Conservation (phyloP, 2,329 filamentous ascomycete genomes). For the Phyllosticta citribraziliensis region DNA sequence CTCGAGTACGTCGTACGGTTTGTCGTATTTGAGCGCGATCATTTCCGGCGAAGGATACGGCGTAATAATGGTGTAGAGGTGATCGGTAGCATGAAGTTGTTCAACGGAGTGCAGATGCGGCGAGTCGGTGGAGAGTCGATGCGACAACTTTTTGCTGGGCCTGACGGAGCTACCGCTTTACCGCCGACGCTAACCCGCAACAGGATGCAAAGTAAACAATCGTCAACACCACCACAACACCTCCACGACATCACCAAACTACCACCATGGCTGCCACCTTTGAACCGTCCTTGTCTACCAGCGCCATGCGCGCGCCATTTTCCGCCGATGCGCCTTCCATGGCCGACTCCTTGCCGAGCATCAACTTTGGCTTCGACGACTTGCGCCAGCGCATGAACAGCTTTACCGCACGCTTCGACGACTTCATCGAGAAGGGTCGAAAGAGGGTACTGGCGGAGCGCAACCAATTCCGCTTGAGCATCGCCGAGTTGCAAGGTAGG, state of each 20-base stretch:
- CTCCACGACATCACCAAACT: background rate
- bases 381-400: conserved; percentile 89
- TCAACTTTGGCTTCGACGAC: conserved; percentile 95
- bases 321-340: conserved; percentile 51
- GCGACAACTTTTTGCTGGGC: background rate
- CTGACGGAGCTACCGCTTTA: background rate
- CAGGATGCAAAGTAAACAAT: background rate
- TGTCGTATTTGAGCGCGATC: background rate
- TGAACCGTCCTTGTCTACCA: conserved; percentile 59
- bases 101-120: background rate
- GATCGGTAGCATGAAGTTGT: background rate
- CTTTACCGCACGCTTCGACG: conserved; percentile 84
- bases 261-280: conserved; percentile 43
- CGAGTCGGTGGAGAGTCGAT: background rate
- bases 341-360: conserved; percentile 70
- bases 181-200: background rate
- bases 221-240: background rate
- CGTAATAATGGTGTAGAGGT: background rate
- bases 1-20: conserved; percentile 19
- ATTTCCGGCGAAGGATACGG: background rate
- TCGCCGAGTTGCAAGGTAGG: conserved; percentile 82
- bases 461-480: conserved; percentile 84
- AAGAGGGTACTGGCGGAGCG: conserved; percentile 86
- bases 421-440: conserved; percentile 83
- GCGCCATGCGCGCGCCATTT: conserved; percentile 48